Evolutionary conservation across 148 eudicot species (phyloP), one percentile per base, ranked within the genome.

Genomic region (Suaeda aralocaspica): DNA sequence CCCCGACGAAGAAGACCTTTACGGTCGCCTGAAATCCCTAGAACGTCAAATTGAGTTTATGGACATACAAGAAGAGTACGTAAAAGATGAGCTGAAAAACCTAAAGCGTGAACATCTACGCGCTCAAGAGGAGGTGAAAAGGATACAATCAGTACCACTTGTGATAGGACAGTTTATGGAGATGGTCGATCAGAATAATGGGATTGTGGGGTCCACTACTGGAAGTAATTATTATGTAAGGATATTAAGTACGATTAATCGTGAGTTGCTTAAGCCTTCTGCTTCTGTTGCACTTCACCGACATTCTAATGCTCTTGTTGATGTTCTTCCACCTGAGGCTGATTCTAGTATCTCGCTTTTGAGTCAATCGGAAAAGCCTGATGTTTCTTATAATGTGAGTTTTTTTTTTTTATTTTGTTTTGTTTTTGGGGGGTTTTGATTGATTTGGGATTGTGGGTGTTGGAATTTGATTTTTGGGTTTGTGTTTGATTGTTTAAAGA

Each of bases 91-190:
- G 77, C 86, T 82, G 19, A 91, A 91, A 75, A 91, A 91, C 67
- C 87, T 91, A 34, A 89, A 86, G 52, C 76, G 95, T 46, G 97
- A 91, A 82, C 87, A 64, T 18, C 82, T 91, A 0, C 77, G 97
- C 1, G 91, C 97, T 2, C 97, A 91, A 44, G 95, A 91, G 33
- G 97, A 91, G 79, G 97, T 91, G 9, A 91, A 91, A 64, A 69
- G 97, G 52, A 91, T 92, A 74, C 96, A 92, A 31, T 89, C 92
- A 10, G 92, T 92, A 4, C 96, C 96, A 0, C 85, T 89, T 10
- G 97, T 92, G 0, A 91, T 91, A 45, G 97, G 97, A 0, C 97
- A 91, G 78, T 91, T 91, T 79, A 91, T 91, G 97, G 97, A 91
- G 84, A 91, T 91, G 97, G 85, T 91, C 9, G 92, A 89, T 65